Conservation (phyloP, 371 early-diverging fungal species). For the Mortierella sp. region DNA sequence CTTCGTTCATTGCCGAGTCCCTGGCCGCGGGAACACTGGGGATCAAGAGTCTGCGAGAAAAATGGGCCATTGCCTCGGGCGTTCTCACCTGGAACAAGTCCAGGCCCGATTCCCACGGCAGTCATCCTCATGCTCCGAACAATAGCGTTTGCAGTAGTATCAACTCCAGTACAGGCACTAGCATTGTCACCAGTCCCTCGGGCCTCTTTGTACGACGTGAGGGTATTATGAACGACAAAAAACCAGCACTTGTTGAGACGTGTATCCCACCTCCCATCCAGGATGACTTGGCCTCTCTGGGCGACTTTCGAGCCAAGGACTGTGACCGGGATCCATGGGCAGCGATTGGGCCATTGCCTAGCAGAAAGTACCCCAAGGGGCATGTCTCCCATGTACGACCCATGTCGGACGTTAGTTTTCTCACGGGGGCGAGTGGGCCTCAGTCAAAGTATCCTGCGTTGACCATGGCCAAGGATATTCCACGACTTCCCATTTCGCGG, state of each 20-base stretch:
- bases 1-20: conserved; percentile 42
- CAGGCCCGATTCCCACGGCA: conserved; percentile 13
- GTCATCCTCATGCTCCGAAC: neutral
- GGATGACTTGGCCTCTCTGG: conserved; percentile 11
- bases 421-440: conserved; percentile 6
- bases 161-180: conserved; percentile 17
- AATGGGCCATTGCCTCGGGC: conserved; percentile 47
- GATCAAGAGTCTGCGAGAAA: conserved; percentile 43
- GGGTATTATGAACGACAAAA: conserved; percentile 46
- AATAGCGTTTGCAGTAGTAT: neutral
- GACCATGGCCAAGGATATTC: conserved; percentile 41
- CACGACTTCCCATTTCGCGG: conserved; percentile 41
- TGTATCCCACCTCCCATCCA: conserved; percentile 23
- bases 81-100: conserved; percentile 38
- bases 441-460: conserved; percentile 23
- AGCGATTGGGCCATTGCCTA: conserved; percentile 12
- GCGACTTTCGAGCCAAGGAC: neutral
- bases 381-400: conserved; percentile 20
- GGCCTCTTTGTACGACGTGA: conserved; percentile 39
- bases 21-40: conserved; percentile 40
- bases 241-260: conserved; percentile 41
- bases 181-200: conserved; percentile 35
- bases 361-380: conserved; percentile 10
- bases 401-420: conserved; percentile 34
- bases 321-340: conserved; percentile 18